A percentile compares a stretch with the other conserved stretches of the same genome.
These are phyloP conservation scores for Protomyces macrosporus DNA, from an alignment of 1,139 yeast genomes.

Conservation along the genomic window DNA sequence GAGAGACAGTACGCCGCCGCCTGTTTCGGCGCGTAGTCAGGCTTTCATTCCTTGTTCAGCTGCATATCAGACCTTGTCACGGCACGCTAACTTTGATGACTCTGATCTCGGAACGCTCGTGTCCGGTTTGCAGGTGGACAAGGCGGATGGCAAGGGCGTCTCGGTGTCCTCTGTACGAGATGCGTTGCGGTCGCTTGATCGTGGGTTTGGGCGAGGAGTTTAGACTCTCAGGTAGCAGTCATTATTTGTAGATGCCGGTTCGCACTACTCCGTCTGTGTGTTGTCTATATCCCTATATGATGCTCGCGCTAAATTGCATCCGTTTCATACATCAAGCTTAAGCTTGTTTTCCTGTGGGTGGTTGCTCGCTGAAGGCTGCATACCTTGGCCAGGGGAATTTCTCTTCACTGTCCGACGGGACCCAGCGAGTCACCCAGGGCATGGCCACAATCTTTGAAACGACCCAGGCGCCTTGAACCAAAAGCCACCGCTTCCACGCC, in stretches of 20 bases:
- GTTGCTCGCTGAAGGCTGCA: not conserved
- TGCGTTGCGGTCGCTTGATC: slow-evolving; percentile 15
- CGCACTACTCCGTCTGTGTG: no score
- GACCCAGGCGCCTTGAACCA: not conserved
- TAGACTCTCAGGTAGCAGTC: not conserved
- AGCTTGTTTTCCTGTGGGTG: no score
- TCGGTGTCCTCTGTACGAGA: slow-evolving; percentile 12
- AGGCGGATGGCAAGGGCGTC: slow-evolving; percentile 13
- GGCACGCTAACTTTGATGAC: slow-evolving; percentile 68
- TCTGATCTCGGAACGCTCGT: slow-evolving; percentile 71
- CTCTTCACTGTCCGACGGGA: not conserved
- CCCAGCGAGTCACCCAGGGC: not conserved
- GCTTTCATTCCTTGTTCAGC: slow-evolving; percentile 81
- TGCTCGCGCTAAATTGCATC: no score
- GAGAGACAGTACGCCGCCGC: slow-evolving; percentile 28
- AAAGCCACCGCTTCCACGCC: not conserved
- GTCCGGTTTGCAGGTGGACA: slow-evolving; percentile 12
- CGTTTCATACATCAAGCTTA: no score
- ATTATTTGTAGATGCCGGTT: no score
- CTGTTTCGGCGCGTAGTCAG: slow-evolving; percentile 38
- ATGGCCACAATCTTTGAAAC: not conserved
- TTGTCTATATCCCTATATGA: no score
- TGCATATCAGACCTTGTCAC: slow-evolving; percentile 75
- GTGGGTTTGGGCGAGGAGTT: slow-evolving; percentile 11
- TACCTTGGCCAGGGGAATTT: not conserved